Evolutionary conservation across 345 rosid species (phyloP), one percentile per base, ranked within the genome.

Genomic region (Aquilaria yunnanensis): DNA sequence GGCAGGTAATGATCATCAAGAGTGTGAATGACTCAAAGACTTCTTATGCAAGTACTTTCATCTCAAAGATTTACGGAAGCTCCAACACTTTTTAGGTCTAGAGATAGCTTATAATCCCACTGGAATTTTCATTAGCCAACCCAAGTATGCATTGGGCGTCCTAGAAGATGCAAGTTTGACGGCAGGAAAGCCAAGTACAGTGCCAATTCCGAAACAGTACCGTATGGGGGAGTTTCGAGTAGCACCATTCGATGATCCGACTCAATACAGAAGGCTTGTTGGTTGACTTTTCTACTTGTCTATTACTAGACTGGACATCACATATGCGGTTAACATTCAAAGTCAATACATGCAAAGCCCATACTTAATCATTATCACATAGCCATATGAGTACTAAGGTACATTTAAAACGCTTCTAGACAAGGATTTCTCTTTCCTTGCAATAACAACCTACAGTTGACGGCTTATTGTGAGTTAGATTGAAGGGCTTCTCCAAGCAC

Each of bases 381-480:
- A 5, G 54, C 47, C 0, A 4, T 12, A 0, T 30, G 32, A 1
- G 37, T 56, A 1, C 53, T 46, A 0, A 23, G 32, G 2, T 65
- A 55, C 41, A 14, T 54, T 1, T 54, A 46, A 9, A 1, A 0
- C n/a, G 12, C 10, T 1, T 65, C 58, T 14, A 57, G 47, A 1
- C 58, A 60, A 16, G 58, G 63, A 2, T 41, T 45, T 12, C 10
- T 64, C 4, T 33, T 58, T 14, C n/a, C 54, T 13, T 14, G 33
- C 0, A 5, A 16, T 2, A 16, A 7, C 9, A n/a, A 5, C 7
- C 7, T 13, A n/a, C 66, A 37, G 1, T 23, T 57, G 0, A 6
- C 12, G 6, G 63, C 48, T 10, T 70, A 65, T 47, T 51, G 10
- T 14, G 74, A 64, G 7, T 29, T 58, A 2, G 65, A 70, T 32